phyloP scores from a whole-genome alignment of 257 asterid species.

The Solanum paucissectum region DNA sequence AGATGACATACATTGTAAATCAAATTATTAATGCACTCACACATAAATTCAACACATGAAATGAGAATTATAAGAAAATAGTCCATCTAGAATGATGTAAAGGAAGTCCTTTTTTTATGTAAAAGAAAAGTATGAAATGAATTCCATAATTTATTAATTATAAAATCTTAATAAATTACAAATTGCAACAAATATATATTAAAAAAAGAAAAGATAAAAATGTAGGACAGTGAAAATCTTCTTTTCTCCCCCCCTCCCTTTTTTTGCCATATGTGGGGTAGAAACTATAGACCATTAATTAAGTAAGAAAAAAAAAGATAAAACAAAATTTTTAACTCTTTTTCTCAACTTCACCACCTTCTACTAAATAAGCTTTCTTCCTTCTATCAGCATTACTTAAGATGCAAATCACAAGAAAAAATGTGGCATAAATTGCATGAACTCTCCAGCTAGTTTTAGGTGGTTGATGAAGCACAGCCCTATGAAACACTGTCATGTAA shows the following conservation, averaged over 20 bases:
- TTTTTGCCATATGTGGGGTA: neutral
- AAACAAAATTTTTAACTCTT: conserved; percentile 17
- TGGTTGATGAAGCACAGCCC: conserved; percentile 70
- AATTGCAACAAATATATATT: neutral
- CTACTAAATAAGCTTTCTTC: conserved; percentile 75
- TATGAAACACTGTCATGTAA: conserved; percentile 76
- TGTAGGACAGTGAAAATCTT: neutral
- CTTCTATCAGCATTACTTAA: conserved; percentile 40
- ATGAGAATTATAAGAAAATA: neutral
- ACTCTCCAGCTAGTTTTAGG: conserved; percentile 79
- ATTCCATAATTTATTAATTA: neutral
- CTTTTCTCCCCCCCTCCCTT: neutral
- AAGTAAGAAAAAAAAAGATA: neutral
- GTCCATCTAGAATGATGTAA: neutral
- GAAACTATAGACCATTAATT: neutral
- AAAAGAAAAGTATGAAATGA: neutral
- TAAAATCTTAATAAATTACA: neutral
- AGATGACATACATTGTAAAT: neutral
- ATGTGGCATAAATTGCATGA: conserved; percentile 72
- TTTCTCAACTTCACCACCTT: conserved; percentile 75
- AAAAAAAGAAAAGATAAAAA: neutral
- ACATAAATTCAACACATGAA: neutral
- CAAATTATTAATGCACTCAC: neutral
- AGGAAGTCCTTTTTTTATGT: neutral
- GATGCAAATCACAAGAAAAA: conserved; percentile 61